These are phyloP conservation scores for Calonectria pseudoturangicola DNA, from an alignment of 2,329 filamentous ascomycete genomes.

Conservation along the genomic window DNA sequence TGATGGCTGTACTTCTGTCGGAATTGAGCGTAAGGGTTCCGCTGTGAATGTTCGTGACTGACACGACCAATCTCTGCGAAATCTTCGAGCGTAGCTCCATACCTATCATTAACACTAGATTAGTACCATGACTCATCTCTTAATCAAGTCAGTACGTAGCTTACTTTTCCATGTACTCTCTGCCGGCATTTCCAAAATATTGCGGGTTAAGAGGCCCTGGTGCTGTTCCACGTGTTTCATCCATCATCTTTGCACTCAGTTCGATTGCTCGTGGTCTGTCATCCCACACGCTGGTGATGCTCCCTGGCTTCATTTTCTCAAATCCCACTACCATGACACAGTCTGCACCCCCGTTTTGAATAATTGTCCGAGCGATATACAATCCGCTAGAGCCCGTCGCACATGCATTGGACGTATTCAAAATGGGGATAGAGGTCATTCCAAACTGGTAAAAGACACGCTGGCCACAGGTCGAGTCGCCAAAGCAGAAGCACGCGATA, in stretches of 20 bases:
- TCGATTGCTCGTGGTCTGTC: slow-evolving; percentile 83
- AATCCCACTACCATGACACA: slow-evolving; percentile 95
- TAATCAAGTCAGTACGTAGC: background rate
- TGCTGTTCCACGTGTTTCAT: background rate
- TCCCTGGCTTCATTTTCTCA: slow-evolving; percentile 98
- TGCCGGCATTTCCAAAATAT: slow-evolving; percentile 11
- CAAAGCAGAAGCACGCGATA: slow-evolving; percentile 98
- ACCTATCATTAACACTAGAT: background rate
- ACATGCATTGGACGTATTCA: slow-evolving; percentile 90
- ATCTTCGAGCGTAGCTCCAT: background rate
- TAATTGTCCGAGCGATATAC: slow-evolving; percentile 3
- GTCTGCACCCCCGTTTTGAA: slow-evolving; percentile 64
- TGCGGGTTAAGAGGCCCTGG: slow-evolving; percentile 1
- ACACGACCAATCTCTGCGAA: slow-evolving; percentile 17
- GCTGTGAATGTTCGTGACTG: slow-evolving; percentile 10
- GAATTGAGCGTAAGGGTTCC: slow-evolving; percentile 13
- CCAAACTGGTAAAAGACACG: slow-evolving; percentile 99
- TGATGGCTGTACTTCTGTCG: slow-evolving; percentile 1
- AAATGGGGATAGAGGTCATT: slow-evolving; percentile 96
- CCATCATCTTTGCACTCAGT: slow-evolving; percentile 15
- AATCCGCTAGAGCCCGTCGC: background rate
- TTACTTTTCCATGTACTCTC: slow-evolving; percentile 12
- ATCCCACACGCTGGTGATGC: slow-evolving; percentile 86
- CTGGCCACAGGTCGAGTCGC: slow-evolving; percentile 95
- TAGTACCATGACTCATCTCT: background rate